Evolutionary conservation across 768 basidiomycete species (phyloP), one percentile per base, ranked within the genome.

Genomic region (Suillus americanus): DNA sequence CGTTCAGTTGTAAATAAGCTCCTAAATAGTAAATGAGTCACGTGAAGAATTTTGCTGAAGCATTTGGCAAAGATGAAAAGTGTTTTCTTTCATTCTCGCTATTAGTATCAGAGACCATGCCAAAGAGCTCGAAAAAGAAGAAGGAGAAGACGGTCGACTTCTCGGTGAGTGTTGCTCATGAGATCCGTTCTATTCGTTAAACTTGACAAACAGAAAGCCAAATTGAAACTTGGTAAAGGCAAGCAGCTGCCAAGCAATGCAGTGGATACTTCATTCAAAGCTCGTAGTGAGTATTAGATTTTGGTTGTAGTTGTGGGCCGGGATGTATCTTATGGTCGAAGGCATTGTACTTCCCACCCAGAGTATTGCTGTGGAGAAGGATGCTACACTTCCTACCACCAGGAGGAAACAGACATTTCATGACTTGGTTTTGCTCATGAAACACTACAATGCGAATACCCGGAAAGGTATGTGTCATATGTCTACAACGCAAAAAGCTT

Each of bases 231-330:
- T 59, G 97, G 97, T 41, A 99, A 97, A 75, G 95, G 93, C 51
- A 99, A 96, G 76, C 86, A 90, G 70, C 74, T 80, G 12, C 82
- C 95, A 12, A 83, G 79, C 54, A 99, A 99, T 83, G 92, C 87
- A 6, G 86, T 98, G 68, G 94, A 99, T 77, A 99, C 97, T 1
- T 95, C 96, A 1, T 98, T 97, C 85, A 95, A 96, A 74, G 89
- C 94, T 38, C 87, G 94, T 65, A 94, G 97, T 97, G 72, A 70
- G 91, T 81, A 57, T 45, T 53, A n/a, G 40, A 60, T 9, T 50
- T 50, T 63, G 13, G 37, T 23, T 40, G 23, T 40, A 4, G 50
- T 20, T 13, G 5, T 20, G 3, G 18, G 30, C 2, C n/a, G 18
- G 8, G 30, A 64, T 37, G 5, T 45, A 45, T 64, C 16, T 38